phyloP scores from a whole-genome alignment of 768 basidiomycete species.

The Suillus alpinus region DNA sequence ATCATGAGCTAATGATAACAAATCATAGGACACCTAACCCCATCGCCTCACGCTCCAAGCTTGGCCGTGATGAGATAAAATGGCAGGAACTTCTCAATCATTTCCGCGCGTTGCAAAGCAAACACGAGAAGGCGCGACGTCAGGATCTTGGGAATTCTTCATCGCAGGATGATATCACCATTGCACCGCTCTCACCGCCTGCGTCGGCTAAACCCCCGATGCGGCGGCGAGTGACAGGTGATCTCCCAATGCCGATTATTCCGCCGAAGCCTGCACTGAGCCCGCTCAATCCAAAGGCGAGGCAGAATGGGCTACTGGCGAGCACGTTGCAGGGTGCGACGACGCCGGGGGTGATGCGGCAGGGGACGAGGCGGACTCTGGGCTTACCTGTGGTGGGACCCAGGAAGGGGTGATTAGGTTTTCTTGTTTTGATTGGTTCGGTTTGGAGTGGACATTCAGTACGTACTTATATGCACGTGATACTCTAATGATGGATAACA shows the following conservation, averaged over 20 bases:
- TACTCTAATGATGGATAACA: not conserved
- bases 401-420: conserved; percentile 17
- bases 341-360: conserved; percentile 24
- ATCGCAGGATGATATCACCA: not conserved
- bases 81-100: conserved; percentile 94
- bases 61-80: conserved; percentile 87
- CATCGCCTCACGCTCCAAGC: conserved; percentile 66
- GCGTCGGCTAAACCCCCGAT: conserved; percentile 40
- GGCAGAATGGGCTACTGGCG: conserved; percentile 44
- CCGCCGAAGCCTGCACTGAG: conserved; percentile 50
- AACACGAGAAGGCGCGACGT: conserved; percentile 89
- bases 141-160: conserved; percentile 55
- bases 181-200: not conserved
- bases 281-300: conserved; percentile 70
- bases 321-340: conserved; percentile 32
- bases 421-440: not conserved
- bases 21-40: conserved; percentile 32
- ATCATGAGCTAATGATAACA: not conserved
- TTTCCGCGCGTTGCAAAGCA: conserved; percentile 85
- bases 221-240: conserved; percentile 65
- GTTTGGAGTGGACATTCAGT: not conserved
- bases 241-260: conserved; percentile 30
- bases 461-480: conserved; percentile 1
- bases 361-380: conserved; percentile 41
- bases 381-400: conserved; percentile 36